phyloP scores from a whole-genome alignment of 2,329 filamentous ascomycete species.

The Curvularia sp. region DNA sequence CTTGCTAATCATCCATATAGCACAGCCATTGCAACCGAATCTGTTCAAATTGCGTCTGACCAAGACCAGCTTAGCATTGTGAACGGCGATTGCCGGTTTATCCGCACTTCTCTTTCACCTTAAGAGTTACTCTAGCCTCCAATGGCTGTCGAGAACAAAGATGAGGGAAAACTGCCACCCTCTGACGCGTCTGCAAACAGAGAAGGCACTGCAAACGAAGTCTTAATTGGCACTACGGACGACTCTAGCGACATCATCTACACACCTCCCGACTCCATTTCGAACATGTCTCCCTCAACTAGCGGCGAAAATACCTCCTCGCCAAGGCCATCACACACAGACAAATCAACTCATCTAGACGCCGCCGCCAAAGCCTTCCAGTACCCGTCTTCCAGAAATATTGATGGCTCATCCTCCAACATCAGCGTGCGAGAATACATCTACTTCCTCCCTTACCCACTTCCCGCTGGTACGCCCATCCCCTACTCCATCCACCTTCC shows the following conservation, averaged over 20 bases:
- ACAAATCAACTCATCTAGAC: conserved; percentile 5
- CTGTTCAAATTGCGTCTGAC: not conserved
- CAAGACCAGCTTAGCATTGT: not conserved
- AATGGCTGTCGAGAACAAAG: not conserved
- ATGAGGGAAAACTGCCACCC: not conserved
- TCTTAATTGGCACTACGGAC: not conserved
- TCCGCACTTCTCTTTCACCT: not conserved
- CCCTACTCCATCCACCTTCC: conserved; percentile 42
- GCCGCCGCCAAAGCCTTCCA: conserved; percentile 11
- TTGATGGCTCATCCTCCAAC: conserved; percentile 10
- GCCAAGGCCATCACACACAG: not conserved
- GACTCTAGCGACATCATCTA: conserved; percentile 11
- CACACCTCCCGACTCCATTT: conserved; percentile 8
- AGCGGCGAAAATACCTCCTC: not conserved
- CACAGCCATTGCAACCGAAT: not conserved
- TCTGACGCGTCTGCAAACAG: not conserved
- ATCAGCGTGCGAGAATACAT: conserved; percentile 60
- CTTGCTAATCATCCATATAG: not conserved
- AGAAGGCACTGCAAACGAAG: not conserved
- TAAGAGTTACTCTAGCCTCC: not conserved
- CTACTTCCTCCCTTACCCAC: conserved; percentile 59
- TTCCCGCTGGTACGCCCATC: conserved; percentile 31
- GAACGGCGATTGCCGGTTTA: not conserved
- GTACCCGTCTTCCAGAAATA: not conserved
- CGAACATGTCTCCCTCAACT: conserved; percentile 8